phyloP scores from a whole-genome alignment of 2,329 filamentous ascomycete species.

The Sporothrix inflata region DNA sequence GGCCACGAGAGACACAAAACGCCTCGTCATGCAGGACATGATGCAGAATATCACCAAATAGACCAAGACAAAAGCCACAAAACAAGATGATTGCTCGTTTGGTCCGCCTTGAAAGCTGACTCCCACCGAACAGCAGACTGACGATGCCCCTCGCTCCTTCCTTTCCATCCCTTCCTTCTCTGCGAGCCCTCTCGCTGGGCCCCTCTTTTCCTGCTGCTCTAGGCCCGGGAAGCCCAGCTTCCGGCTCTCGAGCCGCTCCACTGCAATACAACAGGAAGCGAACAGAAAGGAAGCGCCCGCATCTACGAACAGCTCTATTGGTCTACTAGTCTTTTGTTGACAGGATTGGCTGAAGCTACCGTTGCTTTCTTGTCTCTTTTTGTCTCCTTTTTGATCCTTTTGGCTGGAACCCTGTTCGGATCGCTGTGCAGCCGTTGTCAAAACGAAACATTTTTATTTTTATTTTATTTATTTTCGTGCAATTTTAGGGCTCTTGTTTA shows the following conservation, averaged over 20 bases:
- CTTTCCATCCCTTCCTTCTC: neutral
- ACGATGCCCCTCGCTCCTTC: neutral
- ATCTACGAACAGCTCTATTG: neutral
- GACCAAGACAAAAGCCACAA: neutral
- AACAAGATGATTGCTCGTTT: neutral
- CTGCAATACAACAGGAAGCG: neutral
- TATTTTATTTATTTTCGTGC: neutral
- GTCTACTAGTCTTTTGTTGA: neutral
- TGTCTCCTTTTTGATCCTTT: constrained; percentile 20
- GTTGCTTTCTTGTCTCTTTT: constrained; percentile 21
- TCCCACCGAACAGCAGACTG: too few relatives aligned
- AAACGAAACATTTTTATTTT: constrained; percentile 19
- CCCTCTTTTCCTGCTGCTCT: constrained; percentile 17
- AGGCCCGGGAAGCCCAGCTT: constrained; percentile 20
- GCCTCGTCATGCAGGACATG: too few relatives aligned
- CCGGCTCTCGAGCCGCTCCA: constrained; percentile 23
- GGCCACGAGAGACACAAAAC: too few relatives aligned
- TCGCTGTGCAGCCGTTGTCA: constrained; percentile 13
- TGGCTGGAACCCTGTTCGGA: constrained; percentile 4
- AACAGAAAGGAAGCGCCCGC: neutral
- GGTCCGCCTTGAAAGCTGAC: neutral
- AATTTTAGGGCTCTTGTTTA: neutral
- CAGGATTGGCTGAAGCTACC: neutral
- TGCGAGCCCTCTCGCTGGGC: neutral
- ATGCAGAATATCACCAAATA: neutral